Base-by-base conservation (phyloP, 75 land plant genomes). In the Picea sitchensis region DNA sequence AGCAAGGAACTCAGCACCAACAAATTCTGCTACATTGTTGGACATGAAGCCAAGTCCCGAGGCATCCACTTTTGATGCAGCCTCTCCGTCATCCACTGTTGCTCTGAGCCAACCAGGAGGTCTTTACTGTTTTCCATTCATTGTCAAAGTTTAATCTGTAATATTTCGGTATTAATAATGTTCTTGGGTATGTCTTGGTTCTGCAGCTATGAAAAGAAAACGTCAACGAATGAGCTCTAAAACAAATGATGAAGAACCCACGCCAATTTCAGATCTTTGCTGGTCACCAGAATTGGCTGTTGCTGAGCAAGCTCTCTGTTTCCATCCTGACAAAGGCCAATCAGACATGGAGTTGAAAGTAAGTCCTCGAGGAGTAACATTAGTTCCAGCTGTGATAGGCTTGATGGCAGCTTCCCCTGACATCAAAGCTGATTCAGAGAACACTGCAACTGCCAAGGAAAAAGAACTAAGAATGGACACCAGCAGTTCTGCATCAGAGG, bases 371-470 rank as follows among this genome's bases (percentile, higher is more conserved):
- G 68, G 17, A 65, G 68, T 31, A 30, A 31, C 68, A 30, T 31
- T 31, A 31, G 68, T 65, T 31, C 13, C 34, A 31, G 15, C 68
- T 65, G 36, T 31, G 15, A 65, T 31, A 65, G 68, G 36, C 14
- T 65, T 65, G 68, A 65, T 65, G 68, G 67, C 67, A 31, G 67
- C 32, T 64, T 64, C 67, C 34, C 17, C 67, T 14, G 31, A 31
- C 31, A 34, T 64, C 9, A 64, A 64, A 64, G 34, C 14, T 34
- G 31, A 31, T 31, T 12, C 12, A 34, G 67, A 64, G 31, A 64
- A 64, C 67, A 30, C 67, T 64, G 67, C 21, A 64, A 34, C 1
- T 31, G 15, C 14, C 21, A 30, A 64, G 67, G 67, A 31, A 64
- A 30, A 64, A 64, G 31, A 30, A 30, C 13, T 1, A 2, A 12